A percentile compares a stretch with the other conserved stretches of the same genome.
Conservation (phyloP, 331 rosid genomes). For the Malus hybrid region DNA sequence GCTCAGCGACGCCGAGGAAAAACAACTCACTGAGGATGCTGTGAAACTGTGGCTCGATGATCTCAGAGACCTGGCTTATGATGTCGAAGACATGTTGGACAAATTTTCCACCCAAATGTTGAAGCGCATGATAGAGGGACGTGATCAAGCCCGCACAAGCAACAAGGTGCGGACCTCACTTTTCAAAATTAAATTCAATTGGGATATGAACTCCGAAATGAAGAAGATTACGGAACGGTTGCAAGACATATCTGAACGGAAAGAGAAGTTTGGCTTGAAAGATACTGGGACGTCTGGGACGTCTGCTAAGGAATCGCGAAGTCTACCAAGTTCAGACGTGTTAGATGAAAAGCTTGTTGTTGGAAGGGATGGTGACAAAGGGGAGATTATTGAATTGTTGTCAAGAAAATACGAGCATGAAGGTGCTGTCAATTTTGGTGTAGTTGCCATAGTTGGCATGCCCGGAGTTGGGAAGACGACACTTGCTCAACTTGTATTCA, state of each 20-base stretch:
- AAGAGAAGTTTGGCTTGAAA: not conserved
- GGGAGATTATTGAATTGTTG: conserved; percentile 1
- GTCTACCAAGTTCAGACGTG: not conserved
- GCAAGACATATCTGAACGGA: not conserved
- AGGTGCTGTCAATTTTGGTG: no score
- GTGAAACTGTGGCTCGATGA: not conserved
- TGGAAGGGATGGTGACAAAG: not conserved
- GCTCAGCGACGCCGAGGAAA: conserved; percentile 7
- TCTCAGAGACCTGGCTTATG: not conserved
- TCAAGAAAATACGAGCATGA: not conserved
- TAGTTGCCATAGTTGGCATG: no score
- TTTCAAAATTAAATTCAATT: no score
- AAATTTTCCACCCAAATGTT: not conserved
- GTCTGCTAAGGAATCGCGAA: not conserved
- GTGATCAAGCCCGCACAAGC: not conserved
- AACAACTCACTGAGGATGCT: not conserved
- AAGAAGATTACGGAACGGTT: not conserved
- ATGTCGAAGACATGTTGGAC: not conserved
- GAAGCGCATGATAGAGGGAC: not conserved
- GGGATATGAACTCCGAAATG: not conserved
- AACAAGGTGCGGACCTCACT: not conserved
- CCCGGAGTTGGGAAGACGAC: no score
- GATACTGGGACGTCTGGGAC: not conserved
- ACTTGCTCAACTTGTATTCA: no score
- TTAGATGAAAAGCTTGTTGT: no score